These are phyloP conservation scores for Dicorynia guianensis DNA, from an alignment of 306 rosid genomes.

Conservation along the genomic window DNA sequence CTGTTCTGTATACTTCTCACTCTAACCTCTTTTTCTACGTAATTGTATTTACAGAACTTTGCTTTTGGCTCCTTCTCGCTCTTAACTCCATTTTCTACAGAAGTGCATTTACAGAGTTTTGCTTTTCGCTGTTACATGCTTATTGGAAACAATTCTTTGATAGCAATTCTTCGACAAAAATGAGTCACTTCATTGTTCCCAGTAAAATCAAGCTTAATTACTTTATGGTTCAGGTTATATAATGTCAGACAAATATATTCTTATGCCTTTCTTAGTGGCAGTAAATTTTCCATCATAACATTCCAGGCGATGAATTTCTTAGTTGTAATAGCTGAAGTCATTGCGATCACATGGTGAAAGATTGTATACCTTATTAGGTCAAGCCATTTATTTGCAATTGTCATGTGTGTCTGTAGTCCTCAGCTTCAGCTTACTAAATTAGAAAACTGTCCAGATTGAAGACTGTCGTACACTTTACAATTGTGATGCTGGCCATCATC, in stretches of 20 bases:
- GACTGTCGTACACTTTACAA: slow-evolving; percentile 97
- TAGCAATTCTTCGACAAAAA: background rate
- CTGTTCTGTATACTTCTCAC: slow-evolving; percentile 17
- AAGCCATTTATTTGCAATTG: slow-evolving; percentile 32
- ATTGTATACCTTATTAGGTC: slow-evolving; percentile 38
- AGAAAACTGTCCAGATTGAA: slow-evolving; percentile 70
- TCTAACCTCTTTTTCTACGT: slow-evolving; percentile 2
- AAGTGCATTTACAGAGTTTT: slow-evolving; percentile 1
- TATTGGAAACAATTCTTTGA: slow-evolving; percentile 13
- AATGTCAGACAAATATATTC: too few relatives aligned
- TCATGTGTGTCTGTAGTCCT: slow-evolving; percentile 34
- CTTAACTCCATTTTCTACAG: slow-evolving; percentile 26
- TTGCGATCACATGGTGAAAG: slow-evolving; percentile 25
- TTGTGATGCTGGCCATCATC: slow-evolving; percentile 97
- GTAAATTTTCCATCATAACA: slow-evolving; percentile 10
- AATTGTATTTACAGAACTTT: slow-evolving; percentile 10
- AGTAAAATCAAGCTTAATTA: slow-evolving; percentile 10
- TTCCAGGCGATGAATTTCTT: slow-evolving; percentile 24
- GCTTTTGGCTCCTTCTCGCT: background rate
- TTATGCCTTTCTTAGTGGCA: background rate
- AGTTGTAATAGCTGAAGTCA: slow-evolving; percentile 29
- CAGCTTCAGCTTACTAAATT: slow-evolving; percentile 36
- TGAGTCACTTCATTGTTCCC: slow-evolving; percentile 8
- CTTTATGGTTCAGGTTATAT: slow-evolving; percentile 5
- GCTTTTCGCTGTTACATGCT: slow-evolving; percentile 1